Base-by-base conservation (phyloP, 371 early-diverging fungal species). In the Quaeritorhiza haematococci region DNA sequence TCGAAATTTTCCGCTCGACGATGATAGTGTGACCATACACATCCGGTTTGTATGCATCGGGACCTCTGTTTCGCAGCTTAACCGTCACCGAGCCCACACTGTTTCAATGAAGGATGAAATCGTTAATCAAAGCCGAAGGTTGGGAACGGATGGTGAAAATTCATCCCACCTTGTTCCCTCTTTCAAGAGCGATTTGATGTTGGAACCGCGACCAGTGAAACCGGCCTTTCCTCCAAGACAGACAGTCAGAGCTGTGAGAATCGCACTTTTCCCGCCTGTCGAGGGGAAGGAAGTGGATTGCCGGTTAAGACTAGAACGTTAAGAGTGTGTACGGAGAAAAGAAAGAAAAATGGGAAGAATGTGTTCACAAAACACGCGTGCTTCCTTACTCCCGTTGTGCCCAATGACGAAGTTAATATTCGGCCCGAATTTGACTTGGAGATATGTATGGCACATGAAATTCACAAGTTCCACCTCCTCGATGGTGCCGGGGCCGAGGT, bases 331-430 rank as follows among this genome's bases (percentile, higher is more conserved):
- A 13, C 45, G n/a, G 45, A 24, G 8, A 24, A 6, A 24, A 13
- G 8, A 8, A 7, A 6, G 23, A 45, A 17, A 24, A n/a, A 8
- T 7, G n/a, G 45, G 13, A 19, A 13, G 23, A 5, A 24, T 1
- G 19, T 49, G 17, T 32, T 24, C 13, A 13, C 13, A 8, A 34
- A 29, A 55, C 35, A 32, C 42, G 30, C 58, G 3, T 26, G 38
- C 46, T 28, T 44, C 70, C 84, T 38, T 75, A 85, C 88, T 87
- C 58, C 97, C 95, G 65, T 96, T 97, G 61, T 93, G 91, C 3
- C 98, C 98, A 49, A 90, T 88, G 34, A 97, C 84, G 68, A 97
- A 97, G 71, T 97, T 97, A 60, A 97, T 87, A 53, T 90, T 86
- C 1, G 92, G 87, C 21, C 87, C 85, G 62, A 97, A 80, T 47